phyloP scores from a whole-genome alignment of 129 eudicot species.

The Tagetes erecta region DNA sequence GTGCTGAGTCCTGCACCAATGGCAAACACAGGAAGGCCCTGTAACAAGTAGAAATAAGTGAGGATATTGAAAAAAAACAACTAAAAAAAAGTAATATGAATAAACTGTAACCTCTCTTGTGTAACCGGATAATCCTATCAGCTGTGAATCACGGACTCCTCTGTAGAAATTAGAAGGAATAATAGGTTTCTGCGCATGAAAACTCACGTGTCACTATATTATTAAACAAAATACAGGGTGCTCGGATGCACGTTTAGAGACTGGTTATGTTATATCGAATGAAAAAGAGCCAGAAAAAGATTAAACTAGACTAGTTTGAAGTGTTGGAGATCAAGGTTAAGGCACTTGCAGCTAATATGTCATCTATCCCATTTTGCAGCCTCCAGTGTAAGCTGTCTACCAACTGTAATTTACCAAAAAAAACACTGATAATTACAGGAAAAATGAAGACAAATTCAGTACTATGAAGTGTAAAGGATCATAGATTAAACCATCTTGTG shows the following conservation, averaged over 20 bases:
- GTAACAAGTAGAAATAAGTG: slow-evolving; percentile 10
- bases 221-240: background rate
- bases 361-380: slow-evolving; percentile 67
- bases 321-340: slow-evolving; percentile 5
- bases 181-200: slow-evolving; percentile 60
- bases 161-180: slow-evolving; percentile 56
- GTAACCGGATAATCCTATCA: slow-evolving; percentile 75
- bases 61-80: background rate
- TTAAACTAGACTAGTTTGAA: background rate
- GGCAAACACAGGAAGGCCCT: slow-evolving; percentile 80
- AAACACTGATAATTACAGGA: slow-evolving; percentile 10
- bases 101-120: slow-evolving; percentile 53
- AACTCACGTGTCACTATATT: slow-evolving; percentile 5
- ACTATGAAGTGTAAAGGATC: background rate
- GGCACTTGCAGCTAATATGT: slow-evolving; percentile 60
- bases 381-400: slow-evolving; percentile 74
- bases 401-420: slow-evolving; percentile 51
- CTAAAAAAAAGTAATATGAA: background rate
- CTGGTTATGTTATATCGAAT: background rate
- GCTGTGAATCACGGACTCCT: slow-evolving; percentile 74
- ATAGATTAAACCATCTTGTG: slow-evolving; percentile 54
- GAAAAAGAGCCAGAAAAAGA: background rate
- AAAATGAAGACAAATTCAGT: background rate
- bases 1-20: slow-evolving; percentile 68
- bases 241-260: background rate